Evolutionary conservation across 106 monocot species (phyloP), one percentile per base, ranked within the genome.

Genomic region (Narthecium ossifragum): DNA sequence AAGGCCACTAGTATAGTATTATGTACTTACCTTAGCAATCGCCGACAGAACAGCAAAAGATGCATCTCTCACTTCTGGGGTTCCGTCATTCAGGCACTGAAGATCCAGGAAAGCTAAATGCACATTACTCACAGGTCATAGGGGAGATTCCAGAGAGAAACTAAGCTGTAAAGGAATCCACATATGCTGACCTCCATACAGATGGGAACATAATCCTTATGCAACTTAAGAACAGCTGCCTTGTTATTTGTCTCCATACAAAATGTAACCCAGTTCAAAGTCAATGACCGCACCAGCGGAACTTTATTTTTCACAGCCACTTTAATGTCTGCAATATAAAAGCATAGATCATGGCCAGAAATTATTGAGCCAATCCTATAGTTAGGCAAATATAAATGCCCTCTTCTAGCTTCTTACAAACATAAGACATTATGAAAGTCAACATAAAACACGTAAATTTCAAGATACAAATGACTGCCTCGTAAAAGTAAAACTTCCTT

Each of bases 171-270:
- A 39, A 69, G 3, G 10, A 43, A 10, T 13, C 22, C 31, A 11
- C 26, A 3, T 36, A 17, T 33, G 50, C 78, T 69, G 33, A 96
- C 98, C 87, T 98, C 98, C 91, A 98, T 87, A 55, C 86, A 98
- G 41, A 98, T 98, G 34, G 98, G 98, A 71, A 98, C 91, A 70
- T 84, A 98, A 60, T 98, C 98, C 70, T 98, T 98, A 51, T 91
- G 84, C 65, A 91, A 73, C 76, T 91, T 98, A 54, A 98, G 91
- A 59, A 98, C 79, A 55, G 66, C 68, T 37, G 90, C 74, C 70
- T 85, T 98, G 67, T 87, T 91, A 64, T 79, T 91, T 27, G 98
- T 76, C 58, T 98, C 98, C 51, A 87, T 81, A 75, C 98, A 98
- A 77, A 77, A 98, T 36, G 98, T 74, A 12, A 98, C 79, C 98